These are phyloP conservation scores for Hyphopichia wangnamkhiaoensis DNA, from an alignment of 1,139 yeast genomes.

Conservation along the genomic window DNA sequence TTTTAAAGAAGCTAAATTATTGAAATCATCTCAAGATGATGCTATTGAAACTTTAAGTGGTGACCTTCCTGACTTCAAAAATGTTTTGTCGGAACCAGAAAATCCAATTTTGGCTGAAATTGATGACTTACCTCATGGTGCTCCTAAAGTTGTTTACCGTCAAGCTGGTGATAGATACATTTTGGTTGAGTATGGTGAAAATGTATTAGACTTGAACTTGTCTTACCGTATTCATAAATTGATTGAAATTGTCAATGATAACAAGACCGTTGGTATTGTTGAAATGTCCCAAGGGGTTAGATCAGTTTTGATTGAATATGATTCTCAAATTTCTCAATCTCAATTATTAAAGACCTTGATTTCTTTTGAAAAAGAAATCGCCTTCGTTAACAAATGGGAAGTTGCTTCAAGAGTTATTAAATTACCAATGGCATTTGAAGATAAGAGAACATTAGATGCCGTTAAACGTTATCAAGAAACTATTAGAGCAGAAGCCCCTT, in stretches of 20 bases:
- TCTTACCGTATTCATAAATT: conserved; percentile 83
- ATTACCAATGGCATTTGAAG: conserved; percentile 97
- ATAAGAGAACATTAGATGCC: conserved; percentile 81
- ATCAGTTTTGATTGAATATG: conserved; percentile 85
- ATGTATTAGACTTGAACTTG: conserved; percentile 78
- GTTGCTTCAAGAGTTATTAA: conserved; percentile 80
- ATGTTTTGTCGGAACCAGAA: conserved; percentile 45
- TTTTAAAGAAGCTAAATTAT: conserved; percentile 63
- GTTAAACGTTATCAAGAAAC: conserved; percentile 92
- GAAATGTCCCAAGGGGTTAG: conserved; percentile 98
- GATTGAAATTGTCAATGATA: conserved; percentile 66
- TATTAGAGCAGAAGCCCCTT: conserved; percentile 88
- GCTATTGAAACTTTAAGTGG: conserved; percentile 48
- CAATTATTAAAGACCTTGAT: conserved; percentile 63
- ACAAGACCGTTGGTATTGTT: conserved; percentile 73
- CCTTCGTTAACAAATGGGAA: conserved; percentile 77
- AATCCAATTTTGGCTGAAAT: conserved; percentile 61
- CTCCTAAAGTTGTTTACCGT: conserved; percentile 80
- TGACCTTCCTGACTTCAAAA: conserved; percentile 35
- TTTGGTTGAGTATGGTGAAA: conserved; percentile 89
- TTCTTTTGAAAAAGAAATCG: conserved; percentile 73
- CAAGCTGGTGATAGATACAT: conserved; percentile 97
- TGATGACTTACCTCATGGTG: conserved; percentile 16
- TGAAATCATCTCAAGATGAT: conserved; percentile 62
- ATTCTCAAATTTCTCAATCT: conserved; percentile 63